Conservation (phyloP, 176 grass and related monocot species). For the Aegilops umbellulata region DNA sequence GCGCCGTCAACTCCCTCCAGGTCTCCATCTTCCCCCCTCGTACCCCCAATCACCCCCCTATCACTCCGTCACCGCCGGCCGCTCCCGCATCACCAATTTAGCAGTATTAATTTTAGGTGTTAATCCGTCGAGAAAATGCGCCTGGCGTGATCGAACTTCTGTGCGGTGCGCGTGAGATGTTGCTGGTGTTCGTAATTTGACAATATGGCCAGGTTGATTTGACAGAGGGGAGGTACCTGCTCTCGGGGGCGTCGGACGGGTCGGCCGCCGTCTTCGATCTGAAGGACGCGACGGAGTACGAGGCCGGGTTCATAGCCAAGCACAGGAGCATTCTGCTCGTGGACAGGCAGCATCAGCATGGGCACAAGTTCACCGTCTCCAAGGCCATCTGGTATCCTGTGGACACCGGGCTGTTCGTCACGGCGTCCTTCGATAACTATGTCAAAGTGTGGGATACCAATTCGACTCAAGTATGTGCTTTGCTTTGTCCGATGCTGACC, state of each 20-base stretch:
- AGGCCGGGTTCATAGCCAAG: conserved; percentile 66
- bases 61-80: background rate
- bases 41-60: background rate
- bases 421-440: conserved; percentile 77
- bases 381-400: conserved; percentile 82
- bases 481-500: background rate
- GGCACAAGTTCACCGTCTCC: conserved; percentile 77
- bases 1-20: conserved; percentile 90
- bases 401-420: conserved; percentile 84
- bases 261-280: conserved; percentile 70
- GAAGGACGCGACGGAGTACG: conserved; percentile 45
- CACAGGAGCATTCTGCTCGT: conserved; percentile 67
- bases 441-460: conserved; percentile 99
- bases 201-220: conserved; percentile 76
- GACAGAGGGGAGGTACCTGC: conserved; percentile 84
- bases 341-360: conserved; percentile 64
- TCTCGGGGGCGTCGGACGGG: conserved; percentile 82
- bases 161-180: background rate
- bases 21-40: conserved; percentile 21
- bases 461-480: conserved; percentile 58
- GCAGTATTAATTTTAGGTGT: background rate
- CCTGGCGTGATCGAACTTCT: background rate
- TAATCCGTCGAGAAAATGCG: background rate
- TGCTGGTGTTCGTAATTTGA: conserved; percentile 41
- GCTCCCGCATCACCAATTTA: background rate